Conservation (phyloP, 257 asterid species). For the Haberlea rhodopensis region DNA sequence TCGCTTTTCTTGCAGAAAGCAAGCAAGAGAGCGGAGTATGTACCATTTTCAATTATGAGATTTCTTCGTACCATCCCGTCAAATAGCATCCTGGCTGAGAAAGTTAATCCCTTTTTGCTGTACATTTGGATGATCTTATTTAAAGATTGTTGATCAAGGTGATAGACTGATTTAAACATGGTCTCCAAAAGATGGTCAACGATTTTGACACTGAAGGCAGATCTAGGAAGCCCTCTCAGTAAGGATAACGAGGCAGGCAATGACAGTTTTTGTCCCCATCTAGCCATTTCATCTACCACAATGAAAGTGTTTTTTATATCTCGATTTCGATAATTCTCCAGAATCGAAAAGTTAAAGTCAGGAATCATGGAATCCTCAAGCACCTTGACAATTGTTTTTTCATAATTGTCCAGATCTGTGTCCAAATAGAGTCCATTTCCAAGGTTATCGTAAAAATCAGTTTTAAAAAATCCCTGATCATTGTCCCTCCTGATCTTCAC, state of each 20-base stretch:
- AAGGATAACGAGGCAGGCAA: conserved; percentile 43
- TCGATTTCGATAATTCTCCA: conserved; percentile 31
- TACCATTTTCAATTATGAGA: conserved; percentile 37
- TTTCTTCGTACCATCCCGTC: conserved; percentile 56
- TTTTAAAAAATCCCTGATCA: conserved; percentile 43
- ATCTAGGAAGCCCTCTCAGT: conserved; percentile 38
- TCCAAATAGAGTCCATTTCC: conserved; percentile 94
- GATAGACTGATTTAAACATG: conserved; percentile 35
- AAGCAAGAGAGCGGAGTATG: conserved; percentile 49
- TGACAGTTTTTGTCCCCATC: conserved; percentile 79
- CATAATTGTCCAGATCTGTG: conserved; percentile 61
- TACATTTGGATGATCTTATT: conserved; percentile 58
- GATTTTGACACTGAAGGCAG: conserved; percentile 33
- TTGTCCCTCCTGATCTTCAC: conserved; percentile 86
- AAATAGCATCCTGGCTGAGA: conserved; percentile 47
- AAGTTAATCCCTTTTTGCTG: conserved; percentile 53
- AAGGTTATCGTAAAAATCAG: conserved; percentile 76
- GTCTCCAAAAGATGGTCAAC: conserved; percentile 40
- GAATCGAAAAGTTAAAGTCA: conserved; percentile 46
- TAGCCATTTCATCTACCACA: conserved; percentile 55
- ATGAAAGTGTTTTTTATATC: conserved; percentile 32
- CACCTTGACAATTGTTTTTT: conserved; percentile 44
- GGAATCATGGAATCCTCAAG: conserved; percentile 68
- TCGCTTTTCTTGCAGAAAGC: conserved; percentile 56
- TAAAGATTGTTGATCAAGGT: conserved; percentile 51